Base-by-base conservation (phyloP, 139 green algal genomes). In the Yamagishiella unicocca region DNA sequence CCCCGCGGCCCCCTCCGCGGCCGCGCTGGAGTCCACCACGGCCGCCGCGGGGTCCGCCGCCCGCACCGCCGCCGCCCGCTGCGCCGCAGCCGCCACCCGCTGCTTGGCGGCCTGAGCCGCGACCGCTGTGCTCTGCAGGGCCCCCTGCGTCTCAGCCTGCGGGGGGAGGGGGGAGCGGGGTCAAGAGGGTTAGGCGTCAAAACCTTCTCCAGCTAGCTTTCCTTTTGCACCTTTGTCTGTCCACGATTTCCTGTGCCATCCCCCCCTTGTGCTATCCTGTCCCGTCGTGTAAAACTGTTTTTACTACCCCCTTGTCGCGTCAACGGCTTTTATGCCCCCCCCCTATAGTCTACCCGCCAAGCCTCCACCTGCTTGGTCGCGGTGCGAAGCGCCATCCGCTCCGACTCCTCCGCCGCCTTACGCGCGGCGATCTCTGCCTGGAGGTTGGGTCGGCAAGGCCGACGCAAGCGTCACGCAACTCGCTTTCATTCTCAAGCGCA, bases 391-490 rank as follows among this genome's bases (percentile, higher is more conserved):
- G 81, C 85, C 21, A 33, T 45, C 1, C 73, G 77, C 73, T 92
- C 89, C 25, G 89, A 92, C 46, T 92, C 85, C 81, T 92, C 89
- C 9, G 89, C 89, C n/a, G 81, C 76, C 64, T 87, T 88, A 1
- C 89, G 85, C 4, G 89, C 84, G 19, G 80, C 80, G 1, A 40
- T 71, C 54, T 89, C 89, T 0, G 46, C 72, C 85, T 90, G 54
- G 4, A 24, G 55, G n/a, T 58, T 58, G 50, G 50, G 50, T 12
- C 17, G 50, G 50, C 17, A 58, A 12, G 50, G 50, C 14, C 50
- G 50, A 17, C 50, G 50, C 14, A 17, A 58, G 17, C 17, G 50
- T 58, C n/a, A n/a, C n/a, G n/a, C n/a, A n/a, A n/a, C n/a, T n/a
- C n/a, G n/a, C n/a, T n/a, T n/a, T n/a, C n/a, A n/a, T n/a, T n/a